Base-by-base conservation (phyloP, 192 early-diverging fungal species). In the Podila horticola region DNA sequence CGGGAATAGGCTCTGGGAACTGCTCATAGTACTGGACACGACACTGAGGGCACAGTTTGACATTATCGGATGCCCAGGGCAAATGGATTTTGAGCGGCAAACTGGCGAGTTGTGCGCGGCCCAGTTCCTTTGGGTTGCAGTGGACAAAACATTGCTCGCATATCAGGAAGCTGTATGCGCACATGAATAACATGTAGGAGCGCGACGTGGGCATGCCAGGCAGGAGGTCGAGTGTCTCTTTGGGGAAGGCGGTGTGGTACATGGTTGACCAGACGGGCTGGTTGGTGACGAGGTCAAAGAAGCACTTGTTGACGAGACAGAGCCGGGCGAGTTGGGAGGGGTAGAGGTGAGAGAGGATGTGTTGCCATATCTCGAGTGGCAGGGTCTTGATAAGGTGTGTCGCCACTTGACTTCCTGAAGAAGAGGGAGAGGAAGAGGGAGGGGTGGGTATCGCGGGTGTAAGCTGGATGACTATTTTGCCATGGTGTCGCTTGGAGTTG, bases 261-360 rank as follows among this genome's bases (percentile, higher is more conserved):
- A 55, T 55, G 24, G 20, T 10, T 8, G 22, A 55, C 52, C 52
- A 55, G 19, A 55, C 5, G 17, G n/a, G 20, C 8, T 24, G 52
- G 52, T 55, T 55, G 52, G 52, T 55, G 52, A 55, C 52, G 24
- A 55, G 20, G 52, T 55, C 52, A 55, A 55, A 55, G 24, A 55
- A 17, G 6, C 52, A 22, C 4, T 55, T 55, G 52, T 55, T 55
- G 52, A 55, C 52, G n/a, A 24, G 52, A 55, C 52, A 55, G 52
- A 55, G 52, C n/a, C 52, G 20, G 5, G 52, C 20, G 52, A 55
- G 52, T 17, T 55, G 52, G 22, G 52, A 55, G 20, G 52, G 52
- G 52, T 55, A 55, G 22, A 55, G 52, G 52, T 55, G 11, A 20
- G 52, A 24, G 20, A 55, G 52, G 1, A 26, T 22, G 4, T 55